Base-by-base conservation (phyloP, 1,284 basidiomycete genomes). In the Tetrapyrgos nigripes region DNA sequence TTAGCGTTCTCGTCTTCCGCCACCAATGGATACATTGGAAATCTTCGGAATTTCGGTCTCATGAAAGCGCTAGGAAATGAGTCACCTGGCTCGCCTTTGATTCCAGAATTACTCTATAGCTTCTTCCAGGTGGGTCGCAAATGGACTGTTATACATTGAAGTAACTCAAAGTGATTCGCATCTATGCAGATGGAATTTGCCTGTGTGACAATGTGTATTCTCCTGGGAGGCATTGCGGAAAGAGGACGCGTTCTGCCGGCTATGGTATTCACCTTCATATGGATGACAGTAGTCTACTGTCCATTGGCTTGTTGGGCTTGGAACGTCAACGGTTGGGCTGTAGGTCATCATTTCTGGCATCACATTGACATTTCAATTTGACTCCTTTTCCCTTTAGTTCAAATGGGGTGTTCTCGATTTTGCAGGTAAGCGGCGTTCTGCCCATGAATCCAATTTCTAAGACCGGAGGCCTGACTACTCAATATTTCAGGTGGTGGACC, bases 381-480 rank as follows among this genome's bases (percentile, higher is more conserved):
- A 40, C 35, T n/a, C n/a, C 35, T n/a, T n/a, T n/a, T n/a, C n/a
- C n/a, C 10, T 26, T 55, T 5, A 70, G 77, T 88, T 86, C 75
- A 91, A 89, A 66, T 96, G 92, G 90, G 94, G 95, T 24, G 93
- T 96, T 8, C 82, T 96, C 46, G 95, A 97, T 75, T 95, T 89
- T 68, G 88, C 90, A 53, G 88, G 88, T 83, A 65, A 63, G 65
- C 67, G 3, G 19, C 58, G 55, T 29, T 27, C 37, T 24, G 47
- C 10, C 8, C 26, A n/a, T 35, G 26, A 31, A 23, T 26, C 40
- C 33, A 51, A 28, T 50, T 13, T 23, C 19, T 24, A 9, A 28
- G 28, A 57, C 17, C 33, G 29, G n/a, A 45, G n/a, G n/a, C n/a
- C n/a, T n/a, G n/a, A n/a, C n/a, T 46, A 24, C 33, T 17, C 46